A percentile compares a stretch with the other conserved stretches of the same genome.
Evolutionary conservation across 2,329 filamentous ascomycete genomes (phyloP).

Genomic region (Plenodomus tracheiphilus): DNA sequence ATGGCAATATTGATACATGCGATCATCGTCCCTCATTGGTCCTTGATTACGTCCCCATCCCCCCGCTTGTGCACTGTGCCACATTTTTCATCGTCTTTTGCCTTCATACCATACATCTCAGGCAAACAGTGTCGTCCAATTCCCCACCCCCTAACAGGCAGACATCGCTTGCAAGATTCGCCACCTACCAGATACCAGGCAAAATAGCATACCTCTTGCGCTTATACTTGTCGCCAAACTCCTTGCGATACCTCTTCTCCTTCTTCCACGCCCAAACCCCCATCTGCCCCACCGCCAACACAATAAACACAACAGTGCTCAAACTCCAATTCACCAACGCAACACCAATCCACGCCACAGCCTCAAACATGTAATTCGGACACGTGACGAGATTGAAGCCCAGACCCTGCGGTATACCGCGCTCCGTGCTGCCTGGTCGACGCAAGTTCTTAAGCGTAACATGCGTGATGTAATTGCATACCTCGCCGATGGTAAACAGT

Average conservation of each 20-base stretch:
- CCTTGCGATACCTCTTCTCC: slow-evolving; percentile 84
- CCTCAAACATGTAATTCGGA: slow-evolving; percentile 96
- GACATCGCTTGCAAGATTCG: not conserved
- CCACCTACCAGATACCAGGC: slow-evolving; percentile 68
- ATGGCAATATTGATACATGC: not conserved
- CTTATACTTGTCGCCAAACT: slow-evolving; percentile 93
- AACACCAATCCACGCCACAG: slow-evolving; percentile 82
- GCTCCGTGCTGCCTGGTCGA: slow-evolving; percentile 73
- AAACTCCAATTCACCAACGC: slow-evolving; percentile 78
- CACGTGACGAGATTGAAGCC: slow-evolving; percentile 88
- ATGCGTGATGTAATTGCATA: slow-evolving; percentile 80
- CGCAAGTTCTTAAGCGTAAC: slow-evolving; percentile 76
- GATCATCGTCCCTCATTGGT: not conserved
- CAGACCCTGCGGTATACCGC: slow-evolving; percentile 83
- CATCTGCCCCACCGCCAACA: slow-evolving; percentile 78
- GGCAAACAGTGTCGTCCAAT: no score
- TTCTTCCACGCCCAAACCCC: slow-evolving; percentile 86
- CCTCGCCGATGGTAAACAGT: slow-evolving; percentile 76
- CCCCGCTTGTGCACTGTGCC: slow-evolving; percentile 4
- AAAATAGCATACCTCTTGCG: slow-evolving; percentile 86
- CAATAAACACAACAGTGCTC: slow-evolving; percentile 75
- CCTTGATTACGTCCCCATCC: not conserved
- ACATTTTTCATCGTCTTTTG: no score
- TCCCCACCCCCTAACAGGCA: not conserved
- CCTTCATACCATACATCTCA: no score